A percentile compares a stretch with the other conserved stretches of the same genome.
Conservation (phyloP, 306 rosid genomes). For the Lithocarpus polystachyus region DNA sequence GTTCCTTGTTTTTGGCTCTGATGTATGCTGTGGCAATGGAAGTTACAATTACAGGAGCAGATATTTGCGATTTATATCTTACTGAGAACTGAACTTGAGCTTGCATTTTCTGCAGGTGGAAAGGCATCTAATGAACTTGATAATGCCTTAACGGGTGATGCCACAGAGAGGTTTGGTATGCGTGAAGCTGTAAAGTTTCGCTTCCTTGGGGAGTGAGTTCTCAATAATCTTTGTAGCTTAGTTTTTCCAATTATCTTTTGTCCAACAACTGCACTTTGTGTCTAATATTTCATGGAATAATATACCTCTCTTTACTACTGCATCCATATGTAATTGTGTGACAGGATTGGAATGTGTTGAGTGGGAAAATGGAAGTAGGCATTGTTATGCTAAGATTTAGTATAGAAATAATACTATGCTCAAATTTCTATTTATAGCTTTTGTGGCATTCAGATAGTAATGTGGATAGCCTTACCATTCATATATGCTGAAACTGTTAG, state of each 20-base stretch:
- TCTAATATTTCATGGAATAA: not conserved
- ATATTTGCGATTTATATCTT: not conserved
- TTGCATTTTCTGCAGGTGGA: constrained; percentile 37
- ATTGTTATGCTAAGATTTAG: not conserved
- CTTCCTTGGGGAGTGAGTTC: constrained; percentile 72
- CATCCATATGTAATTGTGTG: not conserved
- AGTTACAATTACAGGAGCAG: constrained; percentile 1
- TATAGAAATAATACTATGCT: not conserved
- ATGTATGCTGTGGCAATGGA: not conserved
- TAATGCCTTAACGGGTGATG: constrained; percentile 38
- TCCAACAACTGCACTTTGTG: not conserved
- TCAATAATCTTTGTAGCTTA: not conserved
- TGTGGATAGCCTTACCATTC: not conserved
- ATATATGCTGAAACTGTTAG: constrained; percentile 10
- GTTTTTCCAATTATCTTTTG: constrained; percentile 1
- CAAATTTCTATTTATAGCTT: not conserved
- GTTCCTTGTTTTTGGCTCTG: not conserved
- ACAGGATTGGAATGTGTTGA: not conserved
- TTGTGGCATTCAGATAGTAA: not conserved
- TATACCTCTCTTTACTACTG: not conserved
- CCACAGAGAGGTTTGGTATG: constrained; percentile 59
- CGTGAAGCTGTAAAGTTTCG: constrained; percentile 64
- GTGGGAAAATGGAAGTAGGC: not conserved
- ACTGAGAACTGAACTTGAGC: constrained; percentile 13
- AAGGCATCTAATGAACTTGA: constrained; percentile 37